Base-by-base conservation (phyloP, 2,329 filamentous ascomycete species). In the Bipolaris sorokiniana region DNA sequence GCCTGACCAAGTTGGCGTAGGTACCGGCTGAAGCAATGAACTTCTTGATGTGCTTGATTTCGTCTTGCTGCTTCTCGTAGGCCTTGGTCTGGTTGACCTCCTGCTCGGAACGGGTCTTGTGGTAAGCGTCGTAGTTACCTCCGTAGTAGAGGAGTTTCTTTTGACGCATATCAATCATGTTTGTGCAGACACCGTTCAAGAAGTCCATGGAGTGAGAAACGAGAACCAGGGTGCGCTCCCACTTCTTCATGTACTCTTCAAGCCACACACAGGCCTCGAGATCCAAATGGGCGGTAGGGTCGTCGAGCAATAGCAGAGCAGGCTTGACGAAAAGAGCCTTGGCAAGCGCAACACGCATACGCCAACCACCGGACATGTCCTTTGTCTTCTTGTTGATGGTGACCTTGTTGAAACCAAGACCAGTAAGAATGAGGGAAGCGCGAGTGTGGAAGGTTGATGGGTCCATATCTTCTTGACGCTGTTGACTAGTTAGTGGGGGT, bases 301-400 rank as follows among this genome's bases (percentile, higher is more conserved):
- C 95, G 77, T 99, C 95, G 72, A 99, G 92, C 66, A 99, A 86
- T 48, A 99, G 88, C 56, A 99, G 85, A 16, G 92, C 95, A 34
- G 96, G 95, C 86, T 96, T 96, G 81, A 99, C 94, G 83, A 99
- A 99, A 51, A 99, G 89, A 56, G 95, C 95, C 85, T 98, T 97
- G 77, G 86, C 95, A 60, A 99, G 88, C 56, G 95, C 95, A 58
- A 99, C 95, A 86, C 96, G 92, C 95, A 99, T 99, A 84, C 94
- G 89, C 95, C 95, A 99, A 71, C 95, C 95, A 91, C 95, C 95
- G 66, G 95, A 99, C 96, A 99, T 99, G 79, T 99, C 96, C 87
- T 98, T 99, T 72, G 96, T 99, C 88, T 96, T 97, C 87, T 99
- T 99, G 80, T 96, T 84, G 76, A 99, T 98, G 54, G 96, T 99